These are phyloP conservation scores for Botrytis squamosa DNA, from an alignment of 2,329 filamentous ascomycete species.

Conservation along the genomic window DNA sequence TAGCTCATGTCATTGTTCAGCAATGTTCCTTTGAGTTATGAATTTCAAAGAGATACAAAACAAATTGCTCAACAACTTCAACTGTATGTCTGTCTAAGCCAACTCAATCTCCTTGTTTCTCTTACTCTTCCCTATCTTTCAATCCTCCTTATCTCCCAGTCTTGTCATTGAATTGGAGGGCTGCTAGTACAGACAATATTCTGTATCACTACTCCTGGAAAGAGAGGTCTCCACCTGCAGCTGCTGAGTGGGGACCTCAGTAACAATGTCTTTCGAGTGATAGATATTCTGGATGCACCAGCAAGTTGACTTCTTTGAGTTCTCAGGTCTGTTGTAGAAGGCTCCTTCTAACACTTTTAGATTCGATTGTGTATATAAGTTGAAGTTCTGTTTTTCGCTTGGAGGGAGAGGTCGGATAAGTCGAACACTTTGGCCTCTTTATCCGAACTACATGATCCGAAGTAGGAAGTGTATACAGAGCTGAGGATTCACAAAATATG, in stretches of 20 bases:
- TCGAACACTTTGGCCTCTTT: not conserved
- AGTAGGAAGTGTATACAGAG: too few relatives aligned
- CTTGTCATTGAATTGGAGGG: accelerated
- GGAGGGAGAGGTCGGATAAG: not conserved
- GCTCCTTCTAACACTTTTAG: not conserved
- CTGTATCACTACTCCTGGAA: not conserved
- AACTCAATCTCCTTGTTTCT: not conserved
- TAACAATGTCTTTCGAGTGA: not conserved
- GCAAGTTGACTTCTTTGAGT: not conserved
- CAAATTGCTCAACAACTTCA: not conserved
- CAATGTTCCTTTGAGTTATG: too few relatives aligned
- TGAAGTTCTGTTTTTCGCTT: not conserved
- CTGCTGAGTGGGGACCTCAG: not conserved
- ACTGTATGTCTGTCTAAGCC: not conserved
- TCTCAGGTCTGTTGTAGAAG: not conserved
- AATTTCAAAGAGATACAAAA: not conserved
- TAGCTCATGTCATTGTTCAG: not conserved
- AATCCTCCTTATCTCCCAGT: not conserved
- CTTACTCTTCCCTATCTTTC: not conserved
- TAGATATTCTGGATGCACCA: too few relatives aligned
- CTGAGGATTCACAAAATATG: accelerated
- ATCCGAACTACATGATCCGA: not conserved
- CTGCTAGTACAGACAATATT: not conserved
- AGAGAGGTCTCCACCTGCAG: not conserved
- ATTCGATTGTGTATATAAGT: not conserved